phyloP scores from a whole-genome alignment of 306 rosid genomes.

The Psophocarpus tetragonolobus region DNA sequence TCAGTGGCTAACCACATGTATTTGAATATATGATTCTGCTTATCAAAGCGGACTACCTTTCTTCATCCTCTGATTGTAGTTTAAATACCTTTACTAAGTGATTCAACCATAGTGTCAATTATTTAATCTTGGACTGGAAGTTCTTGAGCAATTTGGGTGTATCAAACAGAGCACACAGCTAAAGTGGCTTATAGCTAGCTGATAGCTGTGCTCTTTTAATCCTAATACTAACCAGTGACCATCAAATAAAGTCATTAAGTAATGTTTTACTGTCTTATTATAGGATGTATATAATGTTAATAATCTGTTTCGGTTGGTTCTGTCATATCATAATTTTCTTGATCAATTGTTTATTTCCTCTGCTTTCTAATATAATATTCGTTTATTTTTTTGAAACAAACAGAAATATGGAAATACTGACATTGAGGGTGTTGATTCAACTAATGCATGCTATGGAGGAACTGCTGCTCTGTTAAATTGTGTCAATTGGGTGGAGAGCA shows the following conservation, averaged over 20 bases:
- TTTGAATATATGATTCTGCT: constrained; percentile 1
- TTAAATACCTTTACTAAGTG: constrained; percentile 4
- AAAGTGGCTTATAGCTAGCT: constrained; percentile 18
- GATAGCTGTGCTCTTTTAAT: constrained; percentile 23
- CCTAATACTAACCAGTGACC: neutral
- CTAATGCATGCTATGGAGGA: constrained; percentile 98
- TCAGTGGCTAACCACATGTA: neutral
- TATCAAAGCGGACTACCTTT: neutral
- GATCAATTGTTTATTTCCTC: neutral
- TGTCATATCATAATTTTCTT: constrained; percentile 4
- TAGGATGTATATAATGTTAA: constrained; percentile 4
- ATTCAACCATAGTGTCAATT: constrained; percentile 13
- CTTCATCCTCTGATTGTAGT: constrained; percentile 9
- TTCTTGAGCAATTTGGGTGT: neutral
- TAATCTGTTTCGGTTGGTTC: constrained; percentile 16
- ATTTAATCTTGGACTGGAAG: constrained; percentile 15
- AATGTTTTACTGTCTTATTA: constrained; percentile 6
- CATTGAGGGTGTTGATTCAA: constrained; percentile 94
- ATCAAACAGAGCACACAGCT: constrained; percentile 10
- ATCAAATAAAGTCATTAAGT: neutral
- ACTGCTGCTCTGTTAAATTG: constrained; percentile 97
- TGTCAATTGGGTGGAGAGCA: constrained; percentile 98
- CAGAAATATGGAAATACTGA: constrained; percentile 91
- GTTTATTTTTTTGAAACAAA: constrained; percentile 39
- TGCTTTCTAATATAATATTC: constrained; percentile 10